Evolutionary conservation across 2,329 filamentous ascomycete species (phyloP), one percentile per base, ranked within the genome.

Genomic region (Madurella mycetomatis): DNA sequence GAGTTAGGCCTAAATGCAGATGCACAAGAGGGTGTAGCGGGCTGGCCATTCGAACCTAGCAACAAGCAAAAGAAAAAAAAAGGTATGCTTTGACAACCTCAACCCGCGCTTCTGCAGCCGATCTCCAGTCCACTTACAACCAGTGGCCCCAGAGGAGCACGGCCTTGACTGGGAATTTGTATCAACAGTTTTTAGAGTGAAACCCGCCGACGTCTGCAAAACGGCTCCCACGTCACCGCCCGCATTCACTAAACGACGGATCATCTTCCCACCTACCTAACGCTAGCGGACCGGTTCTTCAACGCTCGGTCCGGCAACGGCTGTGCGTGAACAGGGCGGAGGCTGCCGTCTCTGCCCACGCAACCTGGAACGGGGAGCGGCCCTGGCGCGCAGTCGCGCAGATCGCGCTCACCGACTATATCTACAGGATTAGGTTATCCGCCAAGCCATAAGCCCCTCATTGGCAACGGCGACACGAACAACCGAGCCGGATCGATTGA

Each of bases 1-100:
- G 25, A 39, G 54, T 62, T 56, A 49, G 61, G 61, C 61, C 61
- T 59, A 58, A 63, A 63, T 59, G 56, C 59, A 62, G 57, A 51
- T 57, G 54, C 54, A 56, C 48, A 42, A 45, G 44, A 31, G 17
- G 30, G 46, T 34, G 18, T 15, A 41, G 18, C 19, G 42, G 49
- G 57, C 48, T 57, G 55, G 55, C 54, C 44, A 53, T 60, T 60
- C 54, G 37, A 54, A 55, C 43, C 46, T 41, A 49, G 25, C 25
- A 25, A 25, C 25, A 25, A 25, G 25, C 49, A 47, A 53, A 16
- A 55, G 51, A 16, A 55, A 55, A 62, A 60, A 54, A 54, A 55
- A 30, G 30, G 47, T 40, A 42, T 13, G 13, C 30, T 46, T 41
- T 45, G 42, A 49, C 34, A 32, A 49, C 43, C 37, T 48, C 54